phyloP scores from a whole-genome alignment of 805 yeast genomes.

The Wickerhamomyces pijperi region DNA sequence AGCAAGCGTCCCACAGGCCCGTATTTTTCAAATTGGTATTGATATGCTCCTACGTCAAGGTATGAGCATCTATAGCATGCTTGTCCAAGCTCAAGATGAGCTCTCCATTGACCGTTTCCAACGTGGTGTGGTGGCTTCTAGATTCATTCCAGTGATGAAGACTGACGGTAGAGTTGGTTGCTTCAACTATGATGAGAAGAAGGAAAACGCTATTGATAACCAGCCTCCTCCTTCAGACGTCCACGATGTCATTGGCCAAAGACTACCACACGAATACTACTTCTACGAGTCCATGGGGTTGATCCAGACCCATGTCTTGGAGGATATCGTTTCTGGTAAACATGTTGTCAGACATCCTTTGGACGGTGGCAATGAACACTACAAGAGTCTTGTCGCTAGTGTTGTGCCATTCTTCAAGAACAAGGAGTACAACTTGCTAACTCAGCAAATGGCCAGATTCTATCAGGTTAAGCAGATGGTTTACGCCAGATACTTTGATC shows the following conservation, averaged over 20 bases:
- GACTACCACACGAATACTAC: constrained; percentile 76
- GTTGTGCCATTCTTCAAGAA: constrained; percentile 41
- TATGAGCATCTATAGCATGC: constrained; percentile 35
- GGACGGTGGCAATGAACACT: constrained; percentile 53
- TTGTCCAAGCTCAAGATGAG: constrained; percentile 36
- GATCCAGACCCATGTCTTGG: constrained; percentile 49
- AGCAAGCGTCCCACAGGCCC: constrained; percentile 18
- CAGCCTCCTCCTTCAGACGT: constrained; percentile 52
- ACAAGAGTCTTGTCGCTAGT: constrained; percentile 38
- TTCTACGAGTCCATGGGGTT: constrained; percentile 77
- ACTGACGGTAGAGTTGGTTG: constrained; percentile 60
- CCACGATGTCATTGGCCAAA: constrained; percentile 72
- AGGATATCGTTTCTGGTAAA: constrained; percentile 54
- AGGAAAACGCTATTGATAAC: constrained; percentile 1
- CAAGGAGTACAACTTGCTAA: constrained; percentile 52
- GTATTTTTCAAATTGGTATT: constrained; percentile 24
- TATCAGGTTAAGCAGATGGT: constrained; percentile 64
- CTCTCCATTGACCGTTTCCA: constrained; percentile 39
- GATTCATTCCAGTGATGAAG: constrained; percentile 65
- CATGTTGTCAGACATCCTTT: constrained; percentile 54
- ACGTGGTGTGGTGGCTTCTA: constrained; percentile 58
- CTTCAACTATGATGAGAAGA: constrained; percentile 27
- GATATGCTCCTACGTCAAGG: constrained; percentile 27
- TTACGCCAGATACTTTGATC: constrained; percentile 45
- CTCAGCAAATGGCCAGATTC: constrained; percentile 70